phyloP scores from a whole-genome alignment of 2,329 filamentous ascomycete species.

The Phoma sp. region DNA sequence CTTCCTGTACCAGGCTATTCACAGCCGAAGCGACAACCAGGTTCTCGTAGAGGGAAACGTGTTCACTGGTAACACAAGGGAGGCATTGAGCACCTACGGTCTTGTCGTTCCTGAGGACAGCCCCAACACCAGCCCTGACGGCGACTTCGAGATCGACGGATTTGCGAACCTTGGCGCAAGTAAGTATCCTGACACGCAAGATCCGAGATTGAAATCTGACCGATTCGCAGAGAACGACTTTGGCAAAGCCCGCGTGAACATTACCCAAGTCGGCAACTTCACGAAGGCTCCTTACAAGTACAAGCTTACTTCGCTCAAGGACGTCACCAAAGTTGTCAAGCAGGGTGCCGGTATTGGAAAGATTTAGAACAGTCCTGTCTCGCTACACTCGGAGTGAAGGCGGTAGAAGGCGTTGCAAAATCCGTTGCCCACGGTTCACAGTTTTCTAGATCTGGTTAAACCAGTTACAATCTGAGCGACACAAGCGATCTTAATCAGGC shows the following conservation, averaged over 20 bases:
- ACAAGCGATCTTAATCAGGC: not conserved
- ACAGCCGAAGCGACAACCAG: constrained; percentile 54
- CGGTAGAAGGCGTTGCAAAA: too few relatives aligned
- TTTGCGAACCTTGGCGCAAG: constrained; percentile 61
- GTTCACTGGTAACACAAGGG: constrained; percentile 55
- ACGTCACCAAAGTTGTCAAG: constrained; percentile 53
- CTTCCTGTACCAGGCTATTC: constrained; percentile 49
- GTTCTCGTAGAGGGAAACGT: constrained; percentile 56
- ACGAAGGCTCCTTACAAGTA: constrained; percentile 58
- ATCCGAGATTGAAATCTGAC: constrained; percentile 5
- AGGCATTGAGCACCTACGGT: constrained; percentile 61
- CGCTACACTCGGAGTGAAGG: not conserved
- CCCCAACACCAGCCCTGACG: constrained; percentile 61
- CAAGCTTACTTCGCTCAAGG: constrained; percentile 54
- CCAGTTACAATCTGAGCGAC: not conserved
- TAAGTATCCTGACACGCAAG: constrained; percentile 39
- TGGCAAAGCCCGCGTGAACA: constrained; percentile 57
- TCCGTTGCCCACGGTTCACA: not conserved
- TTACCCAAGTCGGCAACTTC: constrained; percentile 60
- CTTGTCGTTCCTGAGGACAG: constrained; percentile 62
- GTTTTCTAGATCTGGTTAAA: not conserved
- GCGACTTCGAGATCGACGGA: constrained; percentile 62
- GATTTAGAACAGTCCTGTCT: constrained; percentile 20
- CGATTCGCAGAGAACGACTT: constrained; percentile 54
- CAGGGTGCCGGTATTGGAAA: constrained; percentile 57